Base-by-base conservation (phyloP, 345 rosid species). In the Populus alba region DNA sequence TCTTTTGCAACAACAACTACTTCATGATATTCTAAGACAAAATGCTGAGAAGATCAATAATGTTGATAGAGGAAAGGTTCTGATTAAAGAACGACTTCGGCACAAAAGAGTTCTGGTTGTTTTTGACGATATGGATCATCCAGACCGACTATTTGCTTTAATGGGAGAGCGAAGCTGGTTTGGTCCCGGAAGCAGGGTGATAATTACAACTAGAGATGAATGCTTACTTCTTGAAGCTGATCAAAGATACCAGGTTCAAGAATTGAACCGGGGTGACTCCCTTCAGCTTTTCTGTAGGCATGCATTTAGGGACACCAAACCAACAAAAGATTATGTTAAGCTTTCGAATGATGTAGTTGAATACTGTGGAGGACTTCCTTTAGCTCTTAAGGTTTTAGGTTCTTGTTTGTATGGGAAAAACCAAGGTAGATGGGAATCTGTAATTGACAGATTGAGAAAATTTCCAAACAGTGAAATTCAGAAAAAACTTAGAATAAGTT, bases 311-410 rank as follows among this genome's bases (percentile, higher is more conserved):
- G 68, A 76, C 37, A 66, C 55, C 15, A 51, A 31, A 0, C 33
- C 33, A 31, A 0, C 33, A 31, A 31, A 31, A 31, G 33, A 31
- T 31, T 31, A 31, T 31, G 33, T 31, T 31, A 0, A 31, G 3
- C 33, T 31, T 31, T 31, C 33, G 33, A 31, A 31, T 31, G 33
- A 31, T 31, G 33, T 31, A 31, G 33, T 31, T 31, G 33, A 31
- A 31, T 31, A 31, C 33, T 31, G 59, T 41, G 20, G 37, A 9
- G 79, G 79, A 1, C 74, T 77, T 57, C 74, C 79, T 2, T 29
- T 77, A 22, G 74, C 79, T 35, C 53, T 76, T 20, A 9, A 68
- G 57, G 68, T 77, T 38, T 62, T 77, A 49, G 79, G 79, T 41
- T 67, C 73, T 17, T 76, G 25, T 51, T 57, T 76, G 15, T 68